These are phyloP conservation scores for Zymoseptoria tritici DNA, from an alignment of 2,329 filamentous ascomycete species.

Conservation along the genomic window DNA sequence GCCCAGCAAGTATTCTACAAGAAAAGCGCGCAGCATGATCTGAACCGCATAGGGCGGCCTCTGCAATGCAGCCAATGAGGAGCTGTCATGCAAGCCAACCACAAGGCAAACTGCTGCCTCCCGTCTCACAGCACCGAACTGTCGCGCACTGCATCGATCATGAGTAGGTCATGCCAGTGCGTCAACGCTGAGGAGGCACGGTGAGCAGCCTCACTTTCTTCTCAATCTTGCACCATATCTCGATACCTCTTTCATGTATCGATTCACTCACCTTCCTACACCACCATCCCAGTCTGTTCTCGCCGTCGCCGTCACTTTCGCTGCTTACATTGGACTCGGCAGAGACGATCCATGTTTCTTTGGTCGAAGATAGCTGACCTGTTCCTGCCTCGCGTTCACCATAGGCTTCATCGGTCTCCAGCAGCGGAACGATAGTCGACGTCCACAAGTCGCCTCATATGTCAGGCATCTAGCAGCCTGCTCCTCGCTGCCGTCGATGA, in stretches of 20 bases:
- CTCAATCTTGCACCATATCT: not conserved
- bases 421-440: not conserved
- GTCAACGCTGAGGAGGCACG: not conserved
- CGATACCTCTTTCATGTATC: not conserved
- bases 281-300: not conserved
- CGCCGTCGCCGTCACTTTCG: not conserved
- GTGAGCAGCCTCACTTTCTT: not conserved
- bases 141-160: not conserved
- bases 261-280: not conserved
- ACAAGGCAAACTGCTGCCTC: not conserved
- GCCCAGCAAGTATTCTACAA: not conserved
- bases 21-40: not conserved
- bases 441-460: not conserved
- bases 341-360: not conserved
- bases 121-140: not conserved
- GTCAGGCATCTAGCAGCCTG: not conserved
- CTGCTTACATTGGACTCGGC: not conserved
- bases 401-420: not conserved
- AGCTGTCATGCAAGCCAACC: not conserved
- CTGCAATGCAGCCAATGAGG: not conserved
- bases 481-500: not conserved
- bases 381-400: not conserved
- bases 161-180: not conserved
- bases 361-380: not conserved
- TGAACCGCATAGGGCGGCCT: not conserved